Conservation (phyloP, 2,329 filamentous ascomycete genomes). For the Chlorencoelia australis region DNA sequence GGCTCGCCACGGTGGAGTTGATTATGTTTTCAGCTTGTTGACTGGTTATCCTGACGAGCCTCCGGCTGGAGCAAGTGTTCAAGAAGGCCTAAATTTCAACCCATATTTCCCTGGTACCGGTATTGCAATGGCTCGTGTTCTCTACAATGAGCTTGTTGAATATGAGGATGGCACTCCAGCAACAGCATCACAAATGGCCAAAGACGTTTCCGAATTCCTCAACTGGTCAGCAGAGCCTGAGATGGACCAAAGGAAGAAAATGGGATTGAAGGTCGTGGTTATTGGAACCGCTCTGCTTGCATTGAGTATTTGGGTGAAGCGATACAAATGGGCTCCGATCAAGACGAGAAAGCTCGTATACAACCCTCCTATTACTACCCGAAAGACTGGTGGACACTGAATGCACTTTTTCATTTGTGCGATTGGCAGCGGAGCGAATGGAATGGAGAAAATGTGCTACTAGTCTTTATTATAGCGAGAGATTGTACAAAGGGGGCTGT, state of each 20-base stretch:
- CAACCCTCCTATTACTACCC: conserved; percentile 49
- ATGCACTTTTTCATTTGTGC: conserved; percentile 20
- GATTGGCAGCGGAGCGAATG: conserved; percentile 8
- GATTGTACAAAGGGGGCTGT: conserved; percentile 23
- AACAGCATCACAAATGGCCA: conserved; percentile 97
- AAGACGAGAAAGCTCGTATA: conserved; percentile 94
- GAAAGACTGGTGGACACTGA: conserved; percentile 15
- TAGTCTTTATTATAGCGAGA: conserved; percentile 24
- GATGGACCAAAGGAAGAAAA: conserved; percentile 99
- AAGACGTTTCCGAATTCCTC: conserved; percentile 97
- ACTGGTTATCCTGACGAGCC: conserved; percentile 97
- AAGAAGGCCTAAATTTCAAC: conserved; percentile 96
- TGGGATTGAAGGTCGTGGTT: conserved; percentile 93
- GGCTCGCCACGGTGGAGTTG: conserved; percentile 91
- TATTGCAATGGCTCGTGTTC: conserved; percentile 97
- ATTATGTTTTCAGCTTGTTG: conserved; percentile 96
- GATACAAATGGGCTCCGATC: conserved; percentile 97
- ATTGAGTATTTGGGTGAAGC: conserved; percentile 93
- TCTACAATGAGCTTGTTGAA: conserved; percentile 95
- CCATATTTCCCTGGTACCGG: conserved; percentile 99
- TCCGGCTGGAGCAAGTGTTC: conserved; percentile 77
- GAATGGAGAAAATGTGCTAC: conserved; percentile 24
- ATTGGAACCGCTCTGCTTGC: conserved; percentile 72
- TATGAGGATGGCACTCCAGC: conserved; percentile 96
- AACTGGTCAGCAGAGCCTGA: conserved; percentile 99